These are phyloP conservation scores for Candida cerambycidarum DNA, from an alignment of 805 yeast species.

Conservation along the genomic window DNA sequence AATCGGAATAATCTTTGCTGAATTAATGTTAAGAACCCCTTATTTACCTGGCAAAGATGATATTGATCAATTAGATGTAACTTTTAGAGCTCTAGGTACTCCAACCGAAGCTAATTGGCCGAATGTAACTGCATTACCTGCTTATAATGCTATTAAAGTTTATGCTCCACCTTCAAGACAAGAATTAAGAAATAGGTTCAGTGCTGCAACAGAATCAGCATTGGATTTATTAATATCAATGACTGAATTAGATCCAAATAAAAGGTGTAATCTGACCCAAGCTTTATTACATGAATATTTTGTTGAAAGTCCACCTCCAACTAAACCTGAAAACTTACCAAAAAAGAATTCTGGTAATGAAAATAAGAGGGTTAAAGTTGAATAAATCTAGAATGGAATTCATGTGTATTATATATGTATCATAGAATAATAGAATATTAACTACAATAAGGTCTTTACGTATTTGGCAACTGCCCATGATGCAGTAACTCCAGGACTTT, in stretches of 20 bases:
- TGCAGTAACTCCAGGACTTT: constrained; percentile 87
- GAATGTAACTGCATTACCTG: constrained; percentile 75
- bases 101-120: constrained; percentile 95
- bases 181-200: constrained; percentile 78
- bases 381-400: neutral
- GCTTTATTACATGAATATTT: constrained; percentile 71
- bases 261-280: constrained; percentile 61
- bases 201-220: constrained; percentile 88
- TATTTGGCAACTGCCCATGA: constrained; percentile 80
- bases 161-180: constrained; percentile 83
- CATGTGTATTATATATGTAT: constrained; percentile 5
- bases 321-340: constrained; percentile 66
- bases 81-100: constrained; percentile 93
- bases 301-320: constrained; percentile 70
- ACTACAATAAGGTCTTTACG: constrained; percentile 44
- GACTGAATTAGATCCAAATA: constrained; percentile 76
- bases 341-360: constrained; percentile 30
- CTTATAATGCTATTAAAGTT: constrained; percentile 67
- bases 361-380: constrained; percentile 5
- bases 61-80: constrained; percentile 85
- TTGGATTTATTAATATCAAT: constrained; percentile 70
- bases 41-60: constrained; percentile 93
- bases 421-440: constrained; percentile 5
- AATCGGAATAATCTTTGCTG: constrained; percentile 77
- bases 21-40: constrained; percentile 91